phyloP scores from a whole-genome alignment of 106 monocot genomes.

The Xerophyta viscosa region DNA sequence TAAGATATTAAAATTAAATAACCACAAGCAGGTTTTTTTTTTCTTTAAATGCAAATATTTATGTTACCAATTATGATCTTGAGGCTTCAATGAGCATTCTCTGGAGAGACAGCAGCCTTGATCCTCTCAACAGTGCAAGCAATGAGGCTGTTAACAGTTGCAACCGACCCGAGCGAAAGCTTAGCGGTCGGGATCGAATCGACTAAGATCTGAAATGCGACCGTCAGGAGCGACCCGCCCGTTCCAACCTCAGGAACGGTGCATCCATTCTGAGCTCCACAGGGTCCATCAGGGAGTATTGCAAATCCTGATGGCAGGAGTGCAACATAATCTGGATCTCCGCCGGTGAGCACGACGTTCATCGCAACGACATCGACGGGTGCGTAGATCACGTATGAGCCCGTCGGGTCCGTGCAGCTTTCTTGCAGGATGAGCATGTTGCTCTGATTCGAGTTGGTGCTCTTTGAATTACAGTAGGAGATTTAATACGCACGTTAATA shows the following conservation, averaged over 20 bases:
- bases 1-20: too few relatives aligned
- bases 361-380: constrained; percentile 91
- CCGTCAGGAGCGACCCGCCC: constrained; percentile 63
- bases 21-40: too few relatives aligned
- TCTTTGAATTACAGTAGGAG: constrained; percentile 16
- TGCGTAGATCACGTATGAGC: constrained; percentile 86
- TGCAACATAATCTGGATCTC: constrained; percentile 80
- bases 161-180: constrained; percentile 81
- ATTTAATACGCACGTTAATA: background rate
- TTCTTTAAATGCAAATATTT: too few relatives aligned
- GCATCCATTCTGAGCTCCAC: background rate
- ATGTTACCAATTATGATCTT: too few relatives aligned
- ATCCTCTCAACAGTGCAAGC: constrained; percentile 93
- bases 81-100: constrained; percentile 26
- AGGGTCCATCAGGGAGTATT: constrained; percentile 75
- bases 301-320: constrained; percentile 36
- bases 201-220: constrained; percentile 93
- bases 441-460: constrained; percentile 87
- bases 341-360: constrained; percentile 86
- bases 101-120: constrained; percentile 66
- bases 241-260: constrained; percentile 15
- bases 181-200: constrained; percentile 88
- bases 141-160: constrained; percentile 92
- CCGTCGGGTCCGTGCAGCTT: constrained; percentile 76
- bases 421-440: constrained; percentile 99